phyloP scores from a whole-genome alignment of 495 filamentous ascomycete genomes.

The Daldinia bambusicola region DNA sequence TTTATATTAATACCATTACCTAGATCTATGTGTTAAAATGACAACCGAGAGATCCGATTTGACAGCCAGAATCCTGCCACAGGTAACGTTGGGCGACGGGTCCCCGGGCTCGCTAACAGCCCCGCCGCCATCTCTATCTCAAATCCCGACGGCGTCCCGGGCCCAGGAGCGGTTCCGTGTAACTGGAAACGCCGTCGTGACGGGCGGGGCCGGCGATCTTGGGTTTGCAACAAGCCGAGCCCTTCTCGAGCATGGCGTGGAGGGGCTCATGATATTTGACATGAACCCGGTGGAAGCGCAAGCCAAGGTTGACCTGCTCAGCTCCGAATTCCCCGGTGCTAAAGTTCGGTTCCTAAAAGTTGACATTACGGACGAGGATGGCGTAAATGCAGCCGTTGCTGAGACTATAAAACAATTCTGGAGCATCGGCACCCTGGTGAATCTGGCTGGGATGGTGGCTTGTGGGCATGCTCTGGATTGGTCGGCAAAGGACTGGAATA shows the following conservation, averaged over 20 bases:
- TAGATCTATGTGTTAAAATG: conserved; percentile 35
- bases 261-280: conserved; percentile 71
- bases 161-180: conserved; percentile 69
- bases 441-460: conserved; percentile 75
- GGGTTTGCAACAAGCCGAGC: conserved; percentile 67
- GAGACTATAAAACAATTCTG: conserved; percentile 57
- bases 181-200: conserved; percentile 73
- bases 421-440: conserved; percentile 66
- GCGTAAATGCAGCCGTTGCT: conserved; percentile 59
- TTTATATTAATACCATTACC: conserved; percentile 3
- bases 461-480: conserved; percentile 67
- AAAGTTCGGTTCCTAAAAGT: conserved; percentile 60
- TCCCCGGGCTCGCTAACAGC: conserved; percentile 56
- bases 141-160: conserved; percentile 56
- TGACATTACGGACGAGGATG: conserved; percentile 68
- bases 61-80: conserved; percentile 57
- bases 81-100: conserved; percentile 66
- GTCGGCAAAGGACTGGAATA: conserved; percentile 64
- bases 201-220: conserved; percentile 76
- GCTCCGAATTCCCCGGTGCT: conserved; percentile 62
- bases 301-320: conserved; percentile 55
- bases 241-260: conserved; percentile 76
- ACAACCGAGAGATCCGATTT: conserved; percentile 49
- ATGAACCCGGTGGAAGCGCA: conserved; percentile 59
- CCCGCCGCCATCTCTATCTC: conserved; percentile 57